Evolutionary conservation across 2,329 filamentous ascomycete genomes (phyloP), one percentile per base, ranked within the genome.

Genomic region (Fusarium decemcellulare): DNA sequence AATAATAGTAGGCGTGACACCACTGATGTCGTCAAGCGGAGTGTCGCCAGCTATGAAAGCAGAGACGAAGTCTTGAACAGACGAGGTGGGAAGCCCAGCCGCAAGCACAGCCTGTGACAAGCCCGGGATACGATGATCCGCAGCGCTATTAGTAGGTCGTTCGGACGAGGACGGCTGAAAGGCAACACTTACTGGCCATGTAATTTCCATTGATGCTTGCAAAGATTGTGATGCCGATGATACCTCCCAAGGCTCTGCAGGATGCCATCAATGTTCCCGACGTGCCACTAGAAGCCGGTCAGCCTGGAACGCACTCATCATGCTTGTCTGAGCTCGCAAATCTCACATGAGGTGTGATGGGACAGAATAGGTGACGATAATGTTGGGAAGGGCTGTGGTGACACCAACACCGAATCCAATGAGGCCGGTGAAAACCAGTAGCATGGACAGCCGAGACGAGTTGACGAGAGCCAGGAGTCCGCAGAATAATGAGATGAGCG

Each of bases 371-470:
- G 47, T 51, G 2, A 51, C n/a, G 36, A 51, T 32, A 37, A 51
- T 32, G 36, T 51, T 51, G 3, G 47, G 47, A 37, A 51, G 30
- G 23, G 47, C 47, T 7, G 47, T 51, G 5, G 47, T 51, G 32
- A 51, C 47, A 10, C 47, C 47, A 51, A 51, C 47, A 36, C 47
- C 47, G 2, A 51, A 32, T 37, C 47, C 47, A n/a, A 51, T 51
- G 12, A 51, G 14, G 2, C 47, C 47, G 4, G 47, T 51, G 10
- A 51, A 51, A 16, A 51, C 47, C 4, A 51, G 47, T 8, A 51
- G 47, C 47, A 51, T 51, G 4, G 32, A 15, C 23, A 32, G 16
- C 23, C 47, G 32, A 4, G 18, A n/a, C 4, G 18, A 16, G 6
- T 51, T 51, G 8, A 51, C 18, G 9, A 51, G 47, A 15, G 47